Percentiles rank a stretch among this genome's conserved stretches.
phyloP scores from a whole-genome alignment of 2,329 filamentous ascomycete species.

The Aspergillus sp. region DNA sequence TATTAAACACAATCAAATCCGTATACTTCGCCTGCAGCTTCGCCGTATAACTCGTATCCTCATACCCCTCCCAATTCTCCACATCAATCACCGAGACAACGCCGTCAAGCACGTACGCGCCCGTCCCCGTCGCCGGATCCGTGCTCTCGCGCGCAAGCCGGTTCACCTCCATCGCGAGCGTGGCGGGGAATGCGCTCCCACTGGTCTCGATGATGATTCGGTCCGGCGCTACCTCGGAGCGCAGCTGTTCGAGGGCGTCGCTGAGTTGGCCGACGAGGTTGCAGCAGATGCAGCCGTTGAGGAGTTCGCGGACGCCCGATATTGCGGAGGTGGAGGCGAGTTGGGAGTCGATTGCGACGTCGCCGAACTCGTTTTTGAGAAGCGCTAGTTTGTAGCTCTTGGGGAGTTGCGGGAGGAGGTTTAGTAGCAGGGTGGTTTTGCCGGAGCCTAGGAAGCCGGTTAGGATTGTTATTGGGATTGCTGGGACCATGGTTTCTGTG shows the following conservation, averaged over 20 bases:
- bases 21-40: constrained; percentile 86
- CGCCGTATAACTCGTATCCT: constrained; percentile 86
- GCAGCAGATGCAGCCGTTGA: constrained; percentile 98
- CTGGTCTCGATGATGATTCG: constrained; percentile 93
- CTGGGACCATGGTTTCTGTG: constrained; percentile 50
- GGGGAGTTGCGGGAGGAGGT: constrained; percentile 88
- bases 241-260: constrained; percentile 75
- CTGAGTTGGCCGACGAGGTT: constrained; percentile 92
- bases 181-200: constrained; percentile 84
- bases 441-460: constrained; percentile 96
- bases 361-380: constrained; percentile 97
- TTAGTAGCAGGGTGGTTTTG: constrained; percentile 94
- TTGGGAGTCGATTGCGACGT: constrained; percentile 89
- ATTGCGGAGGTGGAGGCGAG: constrained; percentile 81
- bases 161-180: constrained; percentile 87
- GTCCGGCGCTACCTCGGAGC: constrained; percentile 63
- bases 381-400: constrained; percentile 85
- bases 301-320: constrained; percentile 84
- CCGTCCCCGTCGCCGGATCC: constrained; percentile 23
- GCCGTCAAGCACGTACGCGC: constrained; percentile 74
- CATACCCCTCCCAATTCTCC: constrained; percentile 92
- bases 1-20: constrained; percentile 88
- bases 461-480: constrained; percentile 88
- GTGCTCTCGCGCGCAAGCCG: constrained; percentile 63
- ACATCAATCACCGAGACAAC: constrained; percentile 89